Conservation (phyloP, 441 rosid genomes). For the Geranium incanum region DNA sequence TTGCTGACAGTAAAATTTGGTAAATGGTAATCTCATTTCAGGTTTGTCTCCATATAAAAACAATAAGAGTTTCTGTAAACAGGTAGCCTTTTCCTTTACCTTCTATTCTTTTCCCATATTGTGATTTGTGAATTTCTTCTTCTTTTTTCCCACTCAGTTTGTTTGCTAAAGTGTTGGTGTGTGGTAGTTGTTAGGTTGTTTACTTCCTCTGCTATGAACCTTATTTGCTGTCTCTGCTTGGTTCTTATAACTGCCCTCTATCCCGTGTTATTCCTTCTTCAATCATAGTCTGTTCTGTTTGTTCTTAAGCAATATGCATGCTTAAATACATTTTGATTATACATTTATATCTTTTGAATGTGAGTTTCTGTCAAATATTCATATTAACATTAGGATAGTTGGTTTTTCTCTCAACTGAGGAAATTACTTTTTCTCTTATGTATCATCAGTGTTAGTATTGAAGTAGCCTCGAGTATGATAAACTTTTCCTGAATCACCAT, state of each 20-base stretch:
- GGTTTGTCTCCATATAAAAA: constrained; percentile 89
- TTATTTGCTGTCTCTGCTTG: neutral
- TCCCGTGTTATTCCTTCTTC: no score
- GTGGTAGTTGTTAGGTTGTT: neutral
- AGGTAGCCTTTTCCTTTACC: constrained; percentile 41
- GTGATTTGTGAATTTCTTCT: neutral
- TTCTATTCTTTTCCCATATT: constrained; percentile 5
- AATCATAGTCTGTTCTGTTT: no score
- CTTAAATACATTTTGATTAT: no score
- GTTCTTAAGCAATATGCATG: no score
- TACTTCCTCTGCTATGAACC: neutral
- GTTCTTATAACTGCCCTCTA: neutral
- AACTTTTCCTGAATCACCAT: constrained; percentile 15
- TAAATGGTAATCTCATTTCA: constrained; percentile 27
- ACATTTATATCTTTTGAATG: neutral
- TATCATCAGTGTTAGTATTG: neutral
- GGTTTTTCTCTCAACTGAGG: neutral
- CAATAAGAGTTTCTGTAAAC: constrained; percentile 53
- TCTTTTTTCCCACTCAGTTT: neutral
- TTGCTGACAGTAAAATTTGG: constrained; percentile 19
- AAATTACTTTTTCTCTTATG: neutral
- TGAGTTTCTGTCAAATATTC: neutral
- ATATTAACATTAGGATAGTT: neutral
- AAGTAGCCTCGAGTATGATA: neutral
- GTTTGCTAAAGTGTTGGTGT: neutral